These are phyloP conservation scores for Backusella circina DNA, from an alignment of 192 early-diverging fungal genomes.

Conservation along the genomic window DNA sequence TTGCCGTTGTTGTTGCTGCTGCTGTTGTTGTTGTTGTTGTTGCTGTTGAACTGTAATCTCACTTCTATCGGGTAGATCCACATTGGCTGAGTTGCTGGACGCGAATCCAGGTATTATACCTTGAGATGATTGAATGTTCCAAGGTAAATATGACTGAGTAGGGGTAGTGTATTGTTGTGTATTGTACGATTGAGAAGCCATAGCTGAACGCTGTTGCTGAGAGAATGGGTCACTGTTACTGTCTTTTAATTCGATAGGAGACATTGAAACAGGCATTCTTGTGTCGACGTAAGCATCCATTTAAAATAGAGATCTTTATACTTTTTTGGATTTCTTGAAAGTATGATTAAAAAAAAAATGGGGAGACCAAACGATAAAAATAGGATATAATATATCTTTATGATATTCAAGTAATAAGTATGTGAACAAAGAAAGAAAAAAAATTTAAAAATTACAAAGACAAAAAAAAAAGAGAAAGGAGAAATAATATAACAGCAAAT, in stretches of 20 bases:
- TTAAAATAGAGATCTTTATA: background rate
- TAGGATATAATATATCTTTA: background rate
- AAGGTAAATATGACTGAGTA: background rate
- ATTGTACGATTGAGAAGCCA: background rate
- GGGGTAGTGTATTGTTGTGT: background rate
- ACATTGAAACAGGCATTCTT: background rate
- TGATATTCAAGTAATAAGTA: background rate
- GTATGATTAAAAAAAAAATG: background rate
- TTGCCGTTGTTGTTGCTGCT: background rate
- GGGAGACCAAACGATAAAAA: background rate
- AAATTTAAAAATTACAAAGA: background rate
- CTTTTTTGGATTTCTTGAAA: background rate
- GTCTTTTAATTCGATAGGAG: background rate
- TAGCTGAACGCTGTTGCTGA: background rate
- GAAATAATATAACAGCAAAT: background rate
- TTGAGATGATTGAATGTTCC: background rate
- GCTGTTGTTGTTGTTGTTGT: background rate
- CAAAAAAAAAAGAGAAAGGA: background rate
- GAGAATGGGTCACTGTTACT: background rate
- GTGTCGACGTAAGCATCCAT: background rate
- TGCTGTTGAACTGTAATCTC: background rate
- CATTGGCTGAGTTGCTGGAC: background rate
- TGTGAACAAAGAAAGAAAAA: background rate
- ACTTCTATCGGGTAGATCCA: background rate
- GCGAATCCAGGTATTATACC: background rate